Conservation (phyloP, 78 protist genomes). For the Dictyostelium brefeldianum region DNA sequence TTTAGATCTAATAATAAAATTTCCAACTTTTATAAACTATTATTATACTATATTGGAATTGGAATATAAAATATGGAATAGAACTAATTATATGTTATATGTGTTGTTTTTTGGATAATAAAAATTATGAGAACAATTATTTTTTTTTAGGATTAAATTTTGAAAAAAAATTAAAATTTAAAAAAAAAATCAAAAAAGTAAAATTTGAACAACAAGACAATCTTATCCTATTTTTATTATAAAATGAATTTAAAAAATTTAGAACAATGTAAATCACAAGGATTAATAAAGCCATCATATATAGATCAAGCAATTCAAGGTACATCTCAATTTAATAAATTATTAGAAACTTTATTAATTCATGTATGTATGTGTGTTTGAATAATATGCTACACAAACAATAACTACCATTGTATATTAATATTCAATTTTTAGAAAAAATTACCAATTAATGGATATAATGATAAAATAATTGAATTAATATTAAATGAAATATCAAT, state of each 20-base stretch:
- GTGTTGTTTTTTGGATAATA: too few species aligned
- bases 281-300: conserved; percentile 76
- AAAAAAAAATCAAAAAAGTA: neutral
- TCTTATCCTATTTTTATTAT: too few species aligned
- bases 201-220: neutral
- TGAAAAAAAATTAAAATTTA: neutral
- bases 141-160: too few species aligned
- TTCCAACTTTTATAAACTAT: too few species aligned
- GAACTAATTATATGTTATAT: too few species aligned
- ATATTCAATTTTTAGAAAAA: conserved; percentile 67
- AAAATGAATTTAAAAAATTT: conserved; percentile 82
- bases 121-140: too few species aligned
- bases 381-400: neutral
- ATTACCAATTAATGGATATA: conserved; percentile 94
- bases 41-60: neutral
- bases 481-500: conserved; percentile 85
- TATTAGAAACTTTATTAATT: conserved; percentile 44
- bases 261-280: conserved; percentile 79
- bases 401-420: neutral
- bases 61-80: neutral
- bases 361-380: conserved; percentile 30
- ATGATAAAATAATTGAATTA: conserved; percentile 80
- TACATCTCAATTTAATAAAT: conserved; percentile 33
- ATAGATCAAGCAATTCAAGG: conserved; percentile 84
- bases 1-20: too few species aligned